Evolutionary conservation across 2,329 filamentous ascomycete genomes (phyloP).

Genomic region (Exophiala dermatitidis): DNA sequence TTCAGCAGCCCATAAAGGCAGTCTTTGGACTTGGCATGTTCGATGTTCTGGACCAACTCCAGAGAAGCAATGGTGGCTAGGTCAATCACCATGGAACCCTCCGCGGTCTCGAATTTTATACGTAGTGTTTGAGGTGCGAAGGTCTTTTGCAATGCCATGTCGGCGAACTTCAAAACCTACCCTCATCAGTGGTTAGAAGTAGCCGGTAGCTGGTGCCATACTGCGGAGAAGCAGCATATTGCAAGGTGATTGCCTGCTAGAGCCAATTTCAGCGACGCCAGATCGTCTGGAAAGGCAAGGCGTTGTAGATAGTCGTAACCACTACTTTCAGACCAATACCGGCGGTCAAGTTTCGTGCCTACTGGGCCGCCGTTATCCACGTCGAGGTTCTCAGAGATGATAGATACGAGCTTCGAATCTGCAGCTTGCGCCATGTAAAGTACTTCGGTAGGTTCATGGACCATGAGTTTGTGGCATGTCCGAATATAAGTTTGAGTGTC

Average conservation of each 20-base stretch:
- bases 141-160: constrained; percentile 58
- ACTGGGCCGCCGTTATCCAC: constrained; percentile 35
- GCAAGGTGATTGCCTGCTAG: constrained; percentile 80
- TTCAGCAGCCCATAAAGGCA: constrained; percentile 82
- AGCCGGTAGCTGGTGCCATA: constrained; percentile 40
- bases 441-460: constrained; percentile 73
- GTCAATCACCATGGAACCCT: constrained; percentile 94
- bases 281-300: constrained; percentile 71
- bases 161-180: constrained; percentile 74
- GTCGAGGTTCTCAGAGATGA: constrained; percentile 66
- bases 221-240: constrained; percentile 76
- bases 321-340: constrained; percentile 72
- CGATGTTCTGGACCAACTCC: constrained; percentile 82
- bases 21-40: constrained; percentile 68
- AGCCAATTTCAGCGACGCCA: constrained; percentile 72
- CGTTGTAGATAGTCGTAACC: constrained; percentile 72
- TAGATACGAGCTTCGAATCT: constrained; percentile 65
- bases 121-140: constrained; percentile 76
- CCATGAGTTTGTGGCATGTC: constrained; percentile 76
- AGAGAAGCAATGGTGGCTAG: constrained; percentile 77
- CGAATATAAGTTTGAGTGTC: constrained; percentile 88
- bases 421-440: constrained; percentile 68
- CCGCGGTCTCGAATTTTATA: constrained; percentile 78
- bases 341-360: constrained; percentile 62
- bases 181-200: constrained; percentile 11